phyloP scores from a whole-genome alignment of 495 filamentous ascomycete genomes.

The Trichocladium uniseriatum region DNA sequence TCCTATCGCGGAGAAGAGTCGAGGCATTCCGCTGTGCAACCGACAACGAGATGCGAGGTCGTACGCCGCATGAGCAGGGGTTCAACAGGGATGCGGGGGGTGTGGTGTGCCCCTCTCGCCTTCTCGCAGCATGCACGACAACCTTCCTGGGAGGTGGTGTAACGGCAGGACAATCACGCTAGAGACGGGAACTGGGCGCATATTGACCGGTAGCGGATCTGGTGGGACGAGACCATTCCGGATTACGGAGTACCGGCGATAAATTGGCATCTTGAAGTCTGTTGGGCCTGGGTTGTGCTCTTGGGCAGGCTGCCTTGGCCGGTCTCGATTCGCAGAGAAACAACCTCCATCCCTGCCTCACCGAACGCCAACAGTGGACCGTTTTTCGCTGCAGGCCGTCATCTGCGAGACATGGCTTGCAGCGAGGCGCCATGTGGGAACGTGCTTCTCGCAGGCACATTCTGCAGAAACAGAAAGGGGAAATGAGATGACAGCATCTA shows the following conservation, averaged over 20 bases:
- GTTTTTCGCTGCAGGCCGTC: neutral
- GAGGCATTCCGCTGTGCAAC: neutral
- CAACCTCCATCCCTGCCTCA: no score
- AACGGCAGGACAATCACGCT: neutral
- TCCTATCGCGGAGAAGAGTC: neutral
- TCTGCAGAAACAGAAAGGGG: no score
- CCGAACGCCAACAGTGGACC: no score
- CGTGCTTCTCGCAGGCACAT: no score
- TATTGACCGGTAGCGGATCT: neutral
- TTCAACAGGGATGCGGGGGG: neutral
- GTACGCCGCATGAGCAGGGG: no score
- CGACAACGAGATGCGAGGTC: neutral
- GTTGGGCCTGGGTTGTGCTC: no score
- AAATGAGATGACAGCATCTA: no score
- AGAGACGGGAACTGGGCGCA: neutral
- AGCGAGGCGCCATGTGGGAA: neutral
- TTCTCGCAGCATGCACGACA: constrained; percentile 1
- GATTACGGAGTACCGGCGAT: no score
- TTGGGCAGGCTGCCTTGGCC: no score
- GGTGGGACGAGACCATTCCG: neutral
- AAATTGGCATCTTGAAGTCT: no score
- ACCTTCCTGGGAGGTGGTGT: neutral
- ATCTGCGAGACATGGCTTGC: neutral
- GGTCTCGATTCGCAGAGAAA: no score
- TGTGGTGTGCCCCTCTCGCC: neutral